These are phyloP conservation scores for Diaporthe nobilis DNA, from an alignment of 2,329 filamentous ascomycete species.

Conservation along the genomic window DNA sequence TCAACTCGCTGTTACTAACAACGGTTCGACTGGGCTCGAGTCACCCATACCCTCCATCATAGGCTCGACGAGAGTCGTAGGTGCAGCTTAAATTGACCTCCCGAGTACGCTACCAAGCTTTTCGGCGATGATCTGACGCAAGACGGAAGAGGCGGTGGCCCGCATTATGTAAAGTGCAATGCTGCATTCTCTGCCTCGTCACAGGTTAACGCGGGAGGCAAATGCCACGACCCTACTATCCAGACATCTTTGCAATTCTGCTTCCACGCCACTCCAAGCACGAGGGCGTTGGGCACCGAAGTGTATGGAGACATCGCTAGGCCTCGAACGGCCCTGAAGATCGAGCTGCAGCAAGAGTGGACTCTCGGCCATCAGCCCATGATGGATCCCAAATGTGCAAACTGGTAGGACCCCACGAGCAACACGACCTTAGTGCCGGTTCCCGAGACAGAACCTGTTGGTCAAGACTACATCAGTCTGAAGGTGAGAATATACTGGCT, in stretches of 20 bases:
- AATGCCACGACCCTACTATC: neutral
- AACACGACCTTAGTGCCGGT: conserved; percentile 17
- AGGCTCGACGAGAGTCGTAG: neutral
- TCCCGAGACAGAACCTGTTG: conserved; percentile 12
- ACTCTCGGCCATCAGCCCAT: conserved; percentile 15
- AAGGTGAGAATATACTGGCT: neutral
- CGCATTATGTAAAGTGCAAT: neutral
- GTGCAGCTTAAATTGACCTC: conserved; percentile 16
- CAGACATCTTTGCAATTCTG: neutral
- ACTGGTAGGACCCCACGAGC: conserved; percentile 3
- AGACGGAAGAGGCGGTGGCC: conserved; percentile 28
- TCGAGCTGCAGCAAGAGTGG: conserved; percentile 27
- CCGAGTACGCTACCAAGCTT: conserved; percentile 25
- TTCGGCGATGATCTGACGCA: conserved; percentile 23
- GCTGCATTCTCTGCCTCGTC: conserved; percentile 6
- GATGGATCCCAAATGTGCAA: conserved; percentile 4
- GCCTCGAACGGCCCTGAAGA: conserved; percentile 18
- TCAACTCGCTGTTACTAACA: neutral
- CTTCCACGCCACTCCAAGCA: conserved; percentile 16
- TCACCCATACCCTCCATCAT: neutral
- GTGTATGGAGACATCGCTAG: neutral
- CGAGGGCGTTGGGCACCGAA: conserved; percentile 16
- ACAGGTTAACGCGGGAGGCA: conserved; percentile 1
- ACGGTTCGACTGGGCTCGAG: conserved; percentile 5
- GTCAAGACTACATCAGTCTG: neutral